These are phyloP conservation scores for Tulasnella sp. DNA, from an alignment of 768 basidiomycete genomes.

Conservation along the genomic window DNA sequence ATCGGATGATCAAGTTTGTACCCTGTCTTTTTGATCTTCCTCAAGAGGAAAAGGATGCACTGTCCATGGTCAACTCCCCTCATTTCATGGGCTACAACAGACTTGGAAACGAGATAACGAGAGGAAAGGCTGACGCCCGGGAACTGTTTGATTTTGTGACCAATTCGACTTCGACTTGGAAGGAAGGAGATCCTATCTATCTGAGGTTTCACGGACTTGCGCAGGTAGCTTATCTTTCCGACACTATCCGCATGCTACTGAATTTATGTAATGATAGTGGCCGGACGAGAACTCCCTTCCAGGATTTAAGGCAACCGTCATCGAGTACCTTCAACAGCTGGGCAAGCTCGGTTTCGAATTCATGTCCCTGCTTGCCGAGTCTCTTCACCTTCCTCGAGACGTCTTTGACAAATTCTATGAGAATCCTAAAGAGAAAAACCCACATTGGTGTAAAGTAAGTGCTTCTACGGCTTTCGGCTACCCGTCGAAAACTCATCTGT, in stretches of 20 bases:
- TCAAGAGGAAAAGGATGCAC: slow-evolving; percentile 53
- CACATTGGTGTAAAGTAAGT: slow-evolving; percentile 59
- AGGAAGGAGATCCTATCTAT: slow-evolving; percentile 55
- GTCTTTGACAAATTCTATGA: slow-evolving; percentile 62
- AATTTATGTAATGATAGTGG: slow-evolving; percentile 45
- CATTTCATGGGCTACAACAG: slow-evolving; percentile 74
- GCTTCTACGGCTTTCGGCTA: not conserved
- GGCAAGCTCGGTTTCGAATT: slow-evolving; percentile 55
- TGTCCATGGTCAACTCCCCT: slow-evolving; percentile 63
- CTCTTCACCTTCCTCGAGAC: slow-evolving; percentile 55
- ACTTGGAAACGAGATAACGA: slow-evolving; percentile 62
- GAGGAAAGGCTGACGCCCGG: slow-evolving; percentile 59
- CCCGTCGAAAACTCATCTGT: not conserved
- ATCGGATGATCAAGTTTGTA: slow-evolving; percentile 48
- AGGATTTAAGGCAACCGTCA: slow-evolving; percentile 53
- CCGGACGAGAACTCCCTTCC: slow-evolving; percentile 63
- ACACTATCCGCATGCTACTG: not conserved
- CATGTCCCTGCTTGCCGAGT: slow-evolving; percentile 54
- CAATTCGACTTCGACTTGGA: slow-evolving; percentile 53
- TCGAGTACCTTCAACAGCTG: slow-evolving; percentile 54
- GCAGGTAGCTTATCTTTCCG: slow-evolving; percentile 43
- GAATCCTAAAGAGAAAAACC: slow-evolving; percentile 45
- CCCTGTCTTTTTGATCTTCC: slow-evolving; percentile 67
- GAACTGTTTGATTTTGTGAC: slow-evolving; percentile 82
- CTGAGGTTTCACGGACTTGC: slow-evolving; percentile 65